Evolutionary conservation across 768 basidiomycete genomes (phyloP), one percentile per base, ranked within the genome.

Genomic region (Dioszegia hungarica): DNA sequence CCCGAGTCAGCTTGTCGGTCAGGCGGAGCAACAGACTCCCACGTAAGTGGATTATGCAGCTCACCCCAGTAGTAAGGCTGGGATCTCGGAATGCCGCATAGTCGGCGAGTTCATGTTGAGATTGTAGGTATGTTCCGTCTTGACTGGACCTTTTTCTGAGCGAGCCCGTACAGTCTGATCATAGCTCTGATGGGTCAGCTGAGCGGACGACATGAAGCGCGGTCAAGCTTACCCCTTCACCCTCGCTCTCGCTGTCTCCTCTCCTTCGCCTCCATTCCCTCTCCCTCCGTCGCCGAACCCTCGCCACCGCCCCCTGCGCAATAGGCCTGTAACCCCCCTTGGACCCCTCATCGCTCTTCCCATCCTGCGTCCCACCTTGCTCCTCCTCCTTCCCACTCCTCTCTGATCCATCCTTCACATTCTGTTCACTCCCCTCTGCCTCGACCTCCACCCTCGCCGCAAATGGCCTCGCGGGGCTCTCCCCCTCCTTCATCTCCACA

Each of bases 31-130:
- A n/a, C n/a, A n/a, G n/a, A n/a, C n/a, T n/a, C n/a, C n/a, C n/a
- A n/a, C n/a, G n/a, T n/a, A n/a, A n/a, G n/a, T n/a, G n/a, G n/a
- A n/a, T n/a, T n/a, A 19, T 28, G 17, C 25, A 33, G n/a, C 86
- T 70, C 64, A 92, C 91, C 92, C 91, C 46, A 91, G 81, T 27
- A 95, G 79, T 52, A 92, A 78, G 76, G 90, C 89, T 20, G 93
- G 93, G 12, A 72, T 59, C 41, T 75, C 72, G 0, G 63, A 66
- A 62, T 75, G 73, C n/a, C 60, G 60, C 31, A 76, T 60, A 19
- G 60, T 58, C 5, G 65, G 63, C n/a, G 68, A 52, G 10, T 64
- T 62, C 51, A 69, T 54, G 34, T 75, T 68, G 20, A 72, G 54
- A 39, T 66, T 72, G 48, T 71, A 72, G 45, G 68, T 67, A 52